Evolutionary conservation across 169 alveolate genomes (phyloP), one percentile per base, ranked within the genome.

Genomic region (Plasmodium cynomolgi): DNA sequence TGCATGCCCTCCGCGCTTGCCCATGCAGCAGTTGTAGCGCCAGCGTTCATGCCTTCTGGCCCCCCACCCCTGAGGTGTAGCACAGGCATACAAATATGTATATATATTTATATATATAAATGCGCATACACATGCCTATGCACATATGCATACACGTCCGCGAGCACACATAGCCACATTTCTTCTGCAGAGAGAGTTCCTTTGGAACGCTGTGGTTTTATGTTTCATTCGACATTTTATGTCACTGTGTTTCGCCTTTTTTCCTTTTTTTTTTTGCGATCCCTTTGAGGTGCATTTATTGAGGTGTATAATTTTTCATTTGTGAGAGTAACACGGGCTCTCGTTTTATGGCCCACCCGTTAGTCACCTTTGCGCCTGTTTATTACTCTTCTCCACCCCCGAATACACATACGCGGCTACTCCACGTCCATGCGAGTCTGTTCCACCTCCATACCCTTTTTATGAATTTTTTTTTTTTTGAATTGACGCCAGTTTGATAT

Each of bases 21-120:
- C 13, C 20, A 74, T 33, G 26, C 23, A 74, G 34, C 41, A 33
- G 8, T 74, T 33, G 44, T 74, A 20, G 29, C 82, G 34, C 34
- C 75, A 62, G 75, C 2, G 29, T 62, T 62, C 41, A 74, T 74
- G 44, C 4, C 34, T 20, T 41, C 71, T 1, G 26, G 29, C 20
- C 31, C 29, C 41, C 0, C 26, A 31, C 83, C 31, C 82, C 41
- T 15, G 83, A 31, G 44, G 33, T 33, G 44, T 33, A 74, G 47
- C 37, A 75, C 26, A 75, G 7, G 23, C 47, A 75, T 9, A 74
- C 41, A 74, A 0, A 74, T 74, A 74, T 74, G 20, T 29, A 74
- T 74, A 74, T 74, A 74, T 74, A 73, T 73, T 73, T 73, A 73
- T 73, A 74, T 6, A 37, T 37, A 39, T 77, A 17, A n/a, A n/a